phyloP scores from a whole-genome alignment of 164 flowering plant genomes.

The Tinospora cordifolia region DNA sequence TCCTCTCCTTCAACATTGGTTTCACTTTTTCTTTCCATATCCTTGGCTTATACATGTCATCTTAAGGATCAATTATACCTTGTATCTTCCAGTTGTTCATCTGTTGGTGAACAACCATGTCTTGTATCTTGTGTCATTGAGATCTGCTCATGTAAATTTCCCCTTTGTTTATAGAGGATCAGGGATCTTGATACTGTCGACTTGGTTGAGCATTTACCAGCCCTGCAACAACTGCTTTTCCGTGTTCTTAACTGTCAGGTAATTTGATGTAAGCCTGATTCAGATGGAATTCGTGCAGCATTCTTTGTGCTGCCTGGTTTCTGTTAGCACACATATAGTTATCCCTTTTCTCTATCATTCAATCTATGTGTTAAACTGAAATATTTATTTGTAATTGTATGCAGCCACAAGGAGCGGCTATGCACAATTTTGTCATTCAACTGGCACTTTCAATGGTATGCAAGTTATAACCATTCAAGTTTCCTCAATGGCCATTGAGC shows the following conservation, averaged over 20 bases:
- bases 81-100: neutral
- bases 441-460: constrained; percentile 82
- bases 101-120: constrained; percentile 3
- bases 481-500: neutral
- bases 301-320: neutral
- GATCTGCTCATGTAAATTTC: neutral
- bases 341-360: neutral
- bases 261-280: neutral
- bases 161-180: constrained; percentile 53
- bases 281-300: neutral
- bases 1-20: neutral
- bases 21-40: neutral
- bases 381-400: constrained; percentile 16
- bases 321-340: neutral
- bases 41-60: neutral
- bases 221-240: constrained; percentile 79
- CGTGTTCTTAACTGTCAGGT: constrained; percentile 94
- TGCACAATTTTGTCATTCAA: constrained; percentile 72
- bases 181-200: constrained; percentile 81
- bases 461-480: constrained; percentile 1
- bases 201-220: constrained; percentile 88
- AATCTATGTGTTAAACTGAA: neutral
- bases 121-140: neutral
- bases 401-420: constrained; percentile 95
- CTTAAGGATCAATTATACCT: neutral